These are phyloP conservation scores for Phytophthora pisi DNA, from an alignment of 352 stramenopile genomes.

Conservation along the genomic window DNA sequence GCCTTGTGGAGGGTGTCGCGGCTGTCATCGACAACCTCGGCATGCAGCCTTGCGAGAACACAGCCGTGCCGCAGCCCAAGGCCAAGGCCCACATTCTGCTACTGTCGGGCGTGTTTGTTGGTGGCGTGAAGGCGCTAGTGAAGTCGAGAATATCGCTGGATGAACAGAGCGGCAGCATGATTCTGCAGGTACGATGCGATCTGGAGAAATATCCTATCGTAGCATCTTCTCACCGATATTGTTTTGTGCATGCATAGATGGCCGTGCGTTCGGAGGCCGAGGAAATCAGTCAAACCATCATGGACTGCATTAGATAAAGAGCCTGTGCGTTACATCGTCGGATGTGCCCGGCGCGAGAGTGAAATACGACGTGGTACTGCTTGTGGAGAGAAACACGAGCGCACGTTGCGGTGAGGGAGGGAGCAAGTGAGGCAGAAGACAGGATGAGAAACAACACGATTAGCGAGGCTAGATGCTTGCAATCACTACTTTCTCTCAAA, in stretches of 20 bases:
- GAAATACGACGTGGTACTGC: constrained; percentile 24
- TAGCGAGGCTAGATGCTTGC: constrained; percentile 29
- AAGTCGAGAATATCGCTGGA: constrained; percentile 95
- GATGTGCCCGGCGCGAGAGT: constrained; percentile 12
- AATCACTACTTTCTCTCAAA: constrained; percentile 28
- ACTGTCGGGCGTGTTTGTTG: constrained; percentile 96
- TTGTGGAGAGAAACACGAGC: constrained; percentile 38
- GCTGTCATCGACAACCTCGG: constrained; percentile 97
- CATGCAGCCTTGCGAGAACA: constrained; percentile 98
- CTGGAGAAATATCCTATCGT: neutral
- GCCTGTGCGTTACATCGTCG: constrained; percentile 15
- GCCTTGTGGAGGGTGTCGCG: constrained; percentile 94
- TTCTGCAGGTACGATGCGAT: constrained; percentile 77
- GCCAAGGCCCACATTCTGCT: constrained; percentile 96
- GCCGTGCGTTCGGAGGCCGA: constrained; percentile 95
- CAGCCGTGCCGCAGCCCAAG: constrained; percentile 83
- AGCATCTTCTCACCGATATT: constrained; percentile 9
- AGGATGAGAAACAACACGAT: constrained; percentile 22
- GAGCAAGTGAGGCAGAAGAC: constrained; percentile 6
- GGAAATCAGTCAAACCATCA: constrained; percentile 95
- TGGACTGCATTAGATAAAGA: constrained; percentile 96
- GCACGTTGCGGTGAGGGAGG: constrained; percentile 18
- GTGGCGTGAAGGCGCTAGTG: constrained; percentile 94
- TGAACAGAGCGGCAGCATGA: constrained; percentile 88
- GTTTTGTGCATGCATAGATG: constrained; percentile 79